Evolutionary conservation across 1,284 basidiomycete genomes (phyloP), one percentile per base, ranked within the genome.

Genomic region (Moesziomyces globuligerus): DNA sequence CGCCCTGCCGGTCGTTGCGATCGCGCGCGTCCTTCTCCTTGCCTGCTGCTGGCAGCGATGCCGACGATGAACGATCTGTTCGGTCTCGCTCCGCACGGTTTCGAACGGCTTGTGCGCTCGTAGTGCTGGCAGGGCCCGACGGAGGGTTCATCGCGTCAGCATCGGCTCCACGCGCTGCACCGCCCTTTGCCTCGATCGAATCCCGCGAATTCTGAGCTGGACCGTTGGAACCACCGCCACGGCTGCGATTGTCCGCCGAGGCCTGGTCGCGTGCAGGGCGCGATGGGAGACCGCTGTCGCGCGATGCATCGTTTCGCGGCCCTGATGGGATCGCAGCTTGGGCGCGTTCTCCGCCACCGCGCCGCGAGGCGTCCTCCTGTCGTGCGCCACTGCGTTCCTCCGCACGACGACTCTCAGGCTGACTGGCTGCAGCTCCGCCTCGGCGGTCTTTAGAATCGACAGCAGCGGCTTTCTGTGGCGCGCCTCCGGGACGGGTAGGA

Each of bases 11-110:
- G n/a, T 56, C 59, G 24, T 34, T 47, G 48, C 58, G 53, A 25
- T 59, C 56, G 7, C 62, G 62, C 1, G 37, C 48, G 23, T 68
- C 52, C 39, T 61, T 50, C 20, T 67, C 56, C 38, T 55, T 58
- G n/a, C 20, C 36, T 23, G 23, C 43, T 18, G 47, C 38, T 17
- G 46, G 18, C 24, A 52, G 20, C 4, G 54, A 41, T 9, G 65
- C 37, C 1, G 58, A 62, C 8, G 54, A 37, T 13, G 58, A 49
- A 5, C 43, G 52, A 21, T 59, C 53, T 3, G 20, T 36, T 17
- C 54, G 45, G 24, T 61, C 58, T 25, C 65, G 58, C 20, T 62
- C 58, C 1, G 44, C 62, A 18, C 62, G 62, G 17, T 43, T 50
- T 18, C 57, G 58, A 0, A 44, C 56, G n/a, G 52, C 64, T 24